Evolutionary conservation across 441 rosid genomes (phyloP).

Genomic region (Pelargonium cotyledonis): DNA sequence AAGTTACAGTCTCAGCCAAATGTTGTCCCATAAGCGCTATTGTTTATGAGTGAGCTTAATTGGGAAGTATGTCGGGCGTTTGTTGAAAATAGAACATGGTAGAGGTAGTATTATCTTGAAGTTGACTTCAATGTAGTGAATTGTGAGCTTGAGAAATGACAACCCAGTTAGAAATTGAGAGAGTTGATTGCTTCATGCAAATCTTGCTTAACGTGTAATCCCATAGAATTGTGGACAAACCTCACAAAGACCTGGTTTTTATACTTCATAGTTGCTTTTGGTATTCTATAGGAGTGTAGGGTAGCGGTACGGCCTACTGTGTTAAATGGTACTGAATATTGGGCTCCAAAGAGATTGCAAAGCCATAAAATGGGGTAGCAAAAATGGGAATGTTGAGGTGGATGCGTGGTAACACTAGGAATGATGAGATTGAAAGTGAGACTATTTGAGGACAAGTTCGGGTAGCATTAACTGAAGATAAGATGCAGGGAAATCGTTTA

Average conservation of each 20-base stretch:
- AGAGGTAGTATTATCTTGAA: not conserved
- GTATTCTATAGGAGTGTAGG: too few relatives aligned
- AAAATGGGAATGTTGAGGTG: too few relatives aligned
- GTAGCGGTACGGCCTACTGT: too few relatives aligned
- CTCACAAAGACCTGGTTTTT: not conserved
- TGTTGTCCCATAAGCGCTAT: not conserved
- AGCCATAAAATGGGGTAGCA: too few relatives aligned
- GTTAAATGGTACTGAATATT: too few relatives aligned
- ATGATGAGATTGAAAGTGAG: too few relatives aligned
- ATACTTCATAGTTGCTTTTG: too few relatives aligned
- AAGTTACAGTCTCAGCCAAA: not conserved
- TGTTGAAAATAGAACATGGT: not conserved
- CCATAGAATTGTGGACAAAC: not conserved
- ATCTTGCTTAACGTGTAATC: not conserved
- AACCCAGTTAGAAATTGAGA: not conserved
- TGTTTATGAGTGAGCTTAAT: not conserved
- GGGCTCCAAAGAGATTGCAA: too few relatives aligned
- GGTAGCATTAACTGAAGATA: too few relatives aligned
- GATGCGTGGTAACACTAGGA: too few relatives aligned
- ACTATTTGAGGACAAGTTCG: too few relatives aligned
- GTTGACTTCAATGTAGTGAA: not conserved
- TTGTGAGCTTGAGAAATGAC: not conserved
- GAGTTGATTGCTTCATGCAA: not conserved
- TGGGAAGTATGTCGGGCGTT: not conserved
- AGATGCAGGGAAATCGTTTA: too few relatives aligned